Base-by-base conservation (phyloP, 2,329 filamentous ascomycete species). In the Bisporella sp. region DNA sequence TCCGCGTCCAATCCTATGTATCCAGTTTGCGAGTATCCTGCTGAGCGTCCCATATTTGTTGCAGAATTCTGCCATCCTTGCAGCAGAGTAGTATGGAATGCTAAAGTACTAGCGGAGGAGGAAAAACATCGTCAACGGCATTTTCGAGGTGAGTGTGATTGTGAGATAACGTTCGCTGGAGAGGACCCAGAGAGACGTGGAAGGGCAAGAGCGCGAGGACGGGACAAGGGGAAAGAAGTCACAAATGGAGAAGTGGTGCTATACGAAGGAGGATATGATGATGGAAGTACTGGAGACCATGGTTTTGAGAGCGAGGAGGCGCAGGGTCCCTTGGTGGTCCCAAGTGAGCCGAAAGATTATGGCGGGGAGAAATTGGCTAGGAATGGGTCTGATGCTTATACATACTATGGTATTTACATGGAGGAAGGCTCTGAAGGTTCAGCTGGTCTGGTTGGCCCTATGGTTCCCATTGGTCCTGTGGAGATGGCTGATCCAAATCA, bases 1-100 rank as follows among this genome's bases (percentile, higher is more conserved):
- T 52, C 57, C 5, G 13, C 40, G 4, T 55, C 52, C n/a, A 62
- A 59, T 39, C 51, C 51, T 3, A 45, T 46, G 12, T 66, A 56
- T 30, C 63, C 62, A n/a, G 37, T 49, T 1, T 66, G 64, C 49
- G 43, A 55, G 12, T 54, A 57, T 37, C 59, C 61, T 6, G 64
- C 59, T 4, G 56, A 62, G 45, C 56, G 57, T 29, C 55, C 57
- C 1, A 51, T 61, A 9, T 52, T 51, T 31, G 54, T 54, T 5
- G 49, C 61, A 28, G 51, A 59, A 8, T 57, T 56, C 32, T 66
- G 64, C 48, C 63, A 60, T 31, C 45, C 57, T 6, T 66, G 64
- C 45, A 47, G 47, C 28, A 50, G 64, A 8, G 55, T 64, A n/a
- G 48, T 59, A 1, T 66, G 64, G 63, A 66, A 66, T 37, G 40